Percentiles rank a stretch among this genome's conserved stretches.
These are phyloP conservation scores for Trichosanthes cucumerina DNA, from an alignment of 306 rosid genomes.

Conservation along the genomic window DNA sequence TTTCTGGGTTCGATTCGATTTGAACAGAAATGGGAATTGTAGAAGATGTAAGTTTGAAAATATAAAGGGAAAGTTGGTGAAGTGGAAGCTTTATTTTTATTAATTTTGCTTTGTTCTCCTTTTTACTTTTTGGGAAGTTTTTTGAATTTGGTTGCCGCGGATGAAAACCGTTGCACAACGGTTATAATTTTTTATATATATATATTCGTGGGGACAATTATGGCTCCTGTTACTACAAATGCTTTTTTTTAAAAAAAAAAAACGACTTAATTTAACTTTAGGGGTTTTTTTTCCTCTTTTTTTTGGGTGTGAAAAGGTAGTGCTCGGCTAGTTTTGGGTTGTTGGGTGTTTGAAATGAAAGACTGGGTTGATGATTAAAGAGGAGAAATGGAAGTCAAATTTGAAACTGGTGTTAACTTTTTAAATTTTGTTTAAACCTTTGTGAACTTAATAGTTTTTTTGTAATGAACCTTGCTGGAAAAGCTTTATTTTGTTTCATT, in stretches of 20 bases:
- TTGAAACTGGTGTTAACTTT: neutral
- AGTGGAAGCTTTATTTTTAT: conserved; percentile 12
- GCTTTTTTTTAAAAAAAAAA: neutral
- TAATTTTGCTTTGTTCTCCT: conserved; percentile 28
- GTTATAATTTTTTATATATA: conserved; percentile 13
- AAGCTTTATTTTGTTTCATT: neutral
- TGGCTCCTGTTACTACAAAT: neutral
- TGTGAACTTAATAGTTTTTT: no score
- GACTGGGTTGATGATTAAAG: neutral
- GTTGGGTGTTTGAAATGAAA: neutral
- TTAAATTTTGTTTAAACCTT: no score
- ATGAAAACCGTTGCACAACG: conserved; percentile 73
- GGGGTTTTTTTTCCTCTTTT: neutral
- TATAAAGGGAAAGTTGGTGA: conserved; percentile 17
- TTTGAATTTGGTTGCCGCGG: conserved; percentile 76
- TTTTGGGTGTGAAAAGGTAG: neutral
- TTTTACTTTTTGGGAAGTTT: conserved; percentile 15
- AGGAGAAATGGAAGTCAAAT: neutral
- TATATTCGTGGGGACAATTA: neutral
- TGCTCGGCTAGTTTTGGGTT: neutral
- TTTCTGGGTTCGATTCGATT: neutral
- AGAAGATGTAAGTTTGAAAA: conserved; percentile 14
- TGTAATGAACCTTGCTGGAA: neutral
- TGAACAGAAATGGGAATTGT: neutral
- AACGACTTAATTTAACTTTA: neutral